A percentile compares a stretch with the other conserved stretches of the same genome.
These are phyloP conservation scores for Elsinoe arachidis DNA, from an alignment of 2,329 filamentous ascomycete species.

Conservation along the genomic window DNA sequence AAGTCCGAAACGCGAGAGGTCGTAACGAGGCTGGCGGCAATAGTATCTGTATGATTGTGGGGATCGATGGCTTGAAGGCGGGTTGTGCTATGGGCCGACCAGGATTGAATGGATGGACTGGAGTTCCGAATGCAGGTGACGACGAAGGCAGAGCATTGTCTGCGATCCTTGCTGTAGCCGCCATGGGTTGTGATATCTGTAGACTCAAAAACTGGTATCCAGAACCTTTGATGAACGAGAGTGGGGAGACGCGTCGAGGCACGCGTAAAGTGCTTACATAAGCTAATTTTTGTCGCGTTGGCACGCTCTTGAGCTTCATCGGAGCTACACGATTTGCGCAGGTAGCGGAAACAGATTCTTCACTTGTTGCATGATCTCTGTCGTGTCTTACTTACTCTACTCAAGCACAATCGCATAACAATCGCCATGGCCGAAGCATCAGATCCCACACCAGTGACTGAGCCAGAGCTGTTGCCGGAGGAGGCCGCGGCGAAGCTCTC, in stretches of 20 bases:
- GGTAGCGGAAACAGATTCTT: too few species aligned
- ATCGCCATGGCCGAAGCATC: conserved; percentile 7
- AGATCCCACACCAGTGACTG: not conserved
- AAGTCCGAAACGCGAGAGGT: conserved; percentile 85
- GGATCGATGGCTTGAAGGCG: conserved; percentile 44
- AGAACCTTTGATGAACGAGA: not conserved
- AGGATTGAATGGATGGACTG: conserved; percentile 66
- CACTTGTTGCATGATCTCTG: too few species aligned
- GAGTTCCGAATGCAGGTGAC: conserved; percentile 83
- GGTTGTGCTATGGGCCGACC: conserved; percentile 36
- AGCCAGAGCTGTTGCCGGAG: conserved; percentile 12
- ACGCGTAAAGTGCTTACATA: conserved; percentile 14
- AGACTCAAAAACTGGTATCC: not conserved
- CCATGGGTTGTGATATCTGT: conserved; percentile 20
- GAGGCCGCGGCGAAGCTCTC: conserved; percentile 31
- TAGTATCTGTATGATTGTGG: conserved; percentile 73
- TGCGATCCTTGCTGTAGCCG: conserved; percentile 17
- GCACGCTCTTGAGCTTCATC: not conserved
- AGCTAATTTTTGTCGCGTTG: not conserved
- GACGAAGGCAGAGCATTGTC: conserved; percentile 63
- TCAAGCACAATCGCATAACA: not conserved
- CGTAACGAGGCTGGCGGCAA: conserved; percentile 79
- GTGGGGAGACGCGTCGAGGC: conserved; percentile 8
- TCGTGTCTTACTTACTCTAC: too few species aligned
- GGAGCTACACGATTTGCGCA: not conserved